These are phyloP conservation scores for Sophora flavescens DNA, from an alignment of 306 rosid species.

Conservation along the genomic window DNA sequence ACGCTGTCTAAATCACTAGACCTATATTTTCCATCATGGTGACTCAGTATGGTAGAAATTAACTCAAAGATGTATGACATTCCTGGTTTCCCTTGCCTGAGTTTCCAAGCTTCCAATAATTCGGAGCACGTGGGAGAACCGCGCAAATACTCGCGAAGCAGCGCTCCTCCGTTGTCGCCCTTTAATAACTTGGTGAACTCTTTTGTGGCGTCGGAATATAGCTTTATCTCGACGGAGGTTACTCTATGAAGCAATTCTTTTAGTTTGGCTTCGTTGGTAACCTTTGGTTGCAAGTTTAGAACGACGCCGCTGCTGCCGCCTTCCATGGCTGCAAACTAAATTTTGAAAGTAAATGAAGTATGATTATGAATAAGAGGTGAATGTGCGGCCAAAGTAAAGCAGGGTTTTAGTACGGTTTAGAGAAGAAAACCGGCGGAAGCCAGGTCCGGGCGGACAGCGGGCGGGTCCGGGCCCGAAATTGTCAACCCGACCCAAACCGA, in stretches of 20 bases:
- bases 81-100: constrained; percentile 72
- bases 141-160: constrained; percentile 62
- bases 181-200: constrained; percentile 56
- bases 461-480: no score
- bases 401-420: constrained; percentile 3
- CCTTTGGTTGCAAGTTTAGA: constrained; percentile 40
- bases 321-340: constrained; percentile 35
- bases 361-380: not conserved
- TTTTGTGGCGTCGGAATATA: constrained; percentile 58
- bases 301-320: constrained; percentile 33
- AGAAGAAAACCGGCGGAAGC: no score
- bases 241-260: constrained; percentile 54
- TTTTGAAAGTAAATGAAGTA: not conserved
- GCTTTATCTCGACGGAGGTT: constrained; percentile 58
- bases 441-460: no score
- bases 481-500: no score
- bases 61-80: constrained; percentile 57
- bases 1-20: constrained; percentile 54
- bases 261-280: constrained; percentile 50
- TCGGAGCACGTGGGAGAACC: constrained; percentile 73
- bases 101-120: constrained; percentile 81
- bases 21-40: constrained; percentile 60
- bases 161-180: constrained; percentile 41
- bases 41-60: constrained; percentile 62
- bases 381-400: not conserved